Evolutionary conservation across 768 basidiomycete species (phyloP), one percentile per base, ranked within the genome.

Genomic region (Suillus subaureus): DNA sequence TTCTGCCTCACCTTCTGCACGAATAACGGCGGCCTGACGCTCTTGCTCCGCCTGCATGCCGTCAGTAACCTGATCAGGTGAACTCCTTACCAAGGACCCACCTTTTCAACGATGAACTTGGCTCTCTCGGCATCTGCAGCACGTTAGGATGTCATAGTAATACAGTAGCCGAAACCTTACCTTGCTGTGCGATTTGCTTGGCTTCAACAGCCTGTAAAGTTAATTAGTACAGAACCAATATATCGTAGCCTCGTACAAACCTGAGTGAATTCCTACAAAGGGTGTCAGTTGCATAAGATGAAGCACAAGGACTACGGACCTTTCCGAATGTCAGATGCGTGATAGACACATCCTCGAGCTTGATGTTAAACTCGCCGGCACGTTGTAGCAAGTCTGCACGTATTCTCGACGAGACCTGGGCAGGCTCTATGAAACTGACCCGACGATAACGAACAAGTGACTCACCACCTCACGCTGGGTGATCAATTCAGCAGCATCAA

Each of bases 101-200:
- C 95, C 86, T 97, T 98, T 82, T 99, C 97, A 68, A 99, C 97
- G 69, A 99, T 93, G 78, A 98, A 99, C 79, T 98, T 99, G 64
- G 97, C 97, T 40, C 97, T 89, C 81, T 99, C 97, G 68, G 97
- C 97, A 80, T 99, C 97, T 96, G 70, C 35, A 45, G 15, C 18
- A 43, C 6, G 68, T 76, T 56, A 73, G 56, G n/a, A 18, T 57
- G 63, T 58, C 18, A 8, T 11, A 28, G 40, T 21, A 31, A 18
- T 6, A 42, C 7, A 12, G 6, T 5, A 42, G 6, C 18, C 12
- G 26, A 7, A n/a, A 5, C 68, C 81, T 57, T 70, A 94, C 93
- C 93, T 86, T 99, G 97, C 77, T 99, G 97, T 12, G 97, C 97
- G 76, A 99, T 98, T 79, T 99, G 97, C 79, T 99, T 99, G 47